Base-by-base conservation (phyloP, 495 filamentous ascomycete genomes). In the Patellaria atrata region DNA sequence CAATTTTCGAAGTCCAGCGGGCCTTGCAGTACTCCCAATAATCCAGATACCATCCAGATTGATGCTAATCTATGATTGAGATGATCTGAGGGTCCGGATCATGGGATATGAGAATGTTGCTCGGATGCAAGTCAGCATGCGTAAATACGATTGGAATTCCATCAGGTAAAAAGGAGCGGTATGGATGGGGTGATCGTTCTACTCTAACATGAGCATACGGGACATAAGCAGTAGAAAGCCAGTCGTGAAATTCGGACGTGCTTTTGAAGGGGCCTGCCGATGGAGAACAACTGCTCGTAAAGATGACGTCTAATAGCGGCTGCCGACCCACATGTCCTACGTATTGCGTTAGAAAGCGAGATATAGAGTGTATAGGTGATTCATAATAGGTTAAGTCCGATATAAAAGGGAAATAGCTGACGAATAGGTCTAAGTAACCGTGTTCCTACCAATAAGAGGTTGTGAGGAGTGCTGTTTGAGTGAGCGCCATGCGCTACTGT, bases 11-110 rank as follows among this genome's bases (percentile, higher is more conserved):
- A 3, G 32, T 42, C 5, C 5, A 36, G 18, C 21, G 53, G 18
- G 57, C 45, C 30, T 61, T 62, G 30, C 57, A 63, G 38, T 62
- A 60, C 38, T 62, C 61, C 60, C 59, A 63, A 42, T 63, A 63
- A 27, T 56, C 55, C 13, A 56, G 56, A 41, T 58, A 61, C 57
- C 54, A 65, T 1, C 58, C 60, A 3, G 54, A 27, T 31, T 62
- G 53, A 19, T 20, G 50, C 60, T 57, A 63, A 33, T 63, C 59
- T 21, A 65, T 38, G 22, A 63, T 54, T 4, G 50, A 45, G 26
- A 61, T 7, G 30, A 61, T 33, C 4, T 41, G 51, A 33, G 43
- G 31, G 5, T 54, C 57, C 23, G 21, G 33, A 16, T 41, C 51
- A 12, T 49, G 47, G 22, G 57, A 50, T 9, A 63, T 30, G 9